phyloP scores from a whole-genome alignment of 768 basidiomycete species.

The Boletus subparvulus region DNA sequence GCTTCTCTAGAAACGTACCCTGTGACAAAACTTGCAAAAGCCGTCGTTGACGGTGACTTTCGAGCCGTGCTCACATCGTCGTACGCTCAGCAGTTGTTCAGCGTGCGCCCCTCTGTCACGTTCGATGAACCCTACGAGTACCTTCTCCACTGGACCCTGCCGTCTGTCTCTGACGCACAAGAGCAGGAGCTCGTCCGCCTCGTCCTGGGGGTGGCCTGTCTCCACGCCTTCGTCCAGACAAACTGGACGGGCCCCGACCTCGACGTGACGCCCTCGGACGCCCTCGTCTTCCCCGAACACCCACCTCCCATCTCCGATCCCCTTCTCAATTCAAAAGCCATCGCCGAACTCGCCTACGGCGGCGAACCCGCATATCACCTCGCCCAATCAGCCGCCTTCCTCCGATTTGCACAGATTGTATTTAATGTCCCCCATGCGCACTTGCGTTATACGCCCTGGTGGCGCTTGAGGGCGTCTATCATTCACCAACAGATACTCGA shows the following conservation, averaged over 20 bases:
- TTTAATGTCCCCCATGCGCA: conserved; percentile 51
- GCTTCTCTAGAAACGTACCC: conserved; percentile 23
- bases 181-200: conserved; percentile 59
- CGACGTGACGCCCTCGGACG: conserved; percentile 46
- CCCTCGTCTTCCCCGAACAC: conserved; percentile 38
- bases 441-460: conserved; percentile 63
- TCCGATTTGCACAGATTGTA: conserved; percentile 74
- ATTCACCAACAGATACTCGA: conserved; percentile 79
- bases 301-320: conserved; percentile 41
- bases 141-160: conserved; percentile 33
- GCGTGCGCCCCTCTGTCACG: conserved; percentile 29
- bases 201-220: conserved; percentile 68
- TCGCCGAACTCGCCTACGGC: conserved; percentile 73
- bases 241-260: conserved; percentile 98
- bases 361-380: conserved; percentile 99
- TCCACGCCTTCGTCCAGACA: conserved; percentile 87
- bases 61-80: conserved; percentile 48
- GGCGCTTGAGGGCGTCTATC: conserved; percentile 72
- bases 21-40: conserved; percentile 45
- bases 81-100: conserved; percentile 44
- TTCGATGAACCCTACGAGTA: conserved; percentile 40
- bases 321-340: conserved; percentile 59
- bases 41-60: conserved; percentile 61
- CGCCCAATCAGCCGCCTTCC: conserved; percentile 60
- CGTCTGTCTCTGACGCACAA: conserved; percentile 32